These are phyloP conservation scores for Pestalotiopsis sp. DNA, from an alignment of 2,329 filamentous ascomycete species.

Conservation along the genomic window DNA sequence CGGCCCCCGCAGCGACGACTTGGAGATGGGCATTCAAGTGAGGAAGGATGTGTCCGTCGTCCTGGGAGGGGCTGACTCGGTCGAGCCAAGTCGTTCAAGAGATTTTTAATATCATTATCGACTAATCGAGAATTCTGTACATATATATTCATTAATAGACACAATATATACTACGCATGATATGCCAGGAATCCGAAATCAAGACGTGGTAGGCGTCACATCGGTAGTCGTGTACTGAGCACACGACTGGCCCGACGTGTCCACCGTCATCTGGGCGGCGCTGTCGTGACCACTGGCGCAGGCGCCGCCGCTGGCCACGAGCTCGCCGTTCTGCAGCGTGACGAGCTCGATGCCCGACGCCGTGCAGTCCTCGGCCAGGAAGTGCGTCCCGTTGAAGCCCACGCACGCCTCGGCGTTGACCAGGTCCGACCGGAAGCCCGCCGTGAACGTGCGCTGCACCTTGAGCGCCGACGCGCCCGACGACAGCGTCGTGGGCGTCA, in stretches of 20 bases:
- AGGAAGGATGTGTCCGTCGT: background rate
- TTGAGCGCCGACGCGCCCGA: conserved; percentile 33
- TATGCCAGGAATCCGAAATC: background rate
- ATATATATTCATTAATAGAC: background rate
- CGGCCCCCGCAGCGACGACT: background rate
- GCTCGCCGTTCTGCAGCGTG: conserved; percentile 28
- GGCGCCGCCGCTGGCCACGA: conserved; percentile 31
- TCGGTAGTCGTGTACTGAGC: conserved; percentile 32
- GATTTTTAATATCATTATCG: background rate
- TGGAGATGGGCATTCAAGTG: conserved; percentile 9
- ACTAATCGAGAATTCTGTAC: background rate
- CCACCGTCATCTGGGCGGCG: conserved; percentile 33
- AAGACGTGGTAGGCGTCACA: conserved; percentile 21
- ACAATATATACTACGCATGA: background rate
- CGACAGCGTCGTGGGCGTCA: conserved; percentile 37
- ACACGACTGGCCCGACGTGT: conserved; percentile 29
- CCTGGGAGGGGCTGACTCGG: background rate
- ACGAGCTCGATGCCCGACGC: conserved; percentile 26
- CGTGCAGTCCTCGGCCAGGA: conserved; percentile 39
- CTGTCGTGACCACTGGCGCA: conserved; percentile 38
- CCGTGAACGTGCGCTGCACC: conserved; percentile 39
- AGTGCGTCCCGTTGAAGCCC: conserved; percentile 41
- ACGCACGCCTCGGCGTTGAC: conserved; percentile 39
- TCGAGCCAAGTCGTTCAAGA: background rate
- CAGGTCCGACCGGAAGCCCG: conserved; percentile 41